A percentile compares a stretch with the other conserved stretches of the same genome.
These are phyloP conservation scores for Chaetomiaceae sp. DNA, from an alignment of 2,329 filamentous ascomycete species.

Conservation along the genomic window DNA sequence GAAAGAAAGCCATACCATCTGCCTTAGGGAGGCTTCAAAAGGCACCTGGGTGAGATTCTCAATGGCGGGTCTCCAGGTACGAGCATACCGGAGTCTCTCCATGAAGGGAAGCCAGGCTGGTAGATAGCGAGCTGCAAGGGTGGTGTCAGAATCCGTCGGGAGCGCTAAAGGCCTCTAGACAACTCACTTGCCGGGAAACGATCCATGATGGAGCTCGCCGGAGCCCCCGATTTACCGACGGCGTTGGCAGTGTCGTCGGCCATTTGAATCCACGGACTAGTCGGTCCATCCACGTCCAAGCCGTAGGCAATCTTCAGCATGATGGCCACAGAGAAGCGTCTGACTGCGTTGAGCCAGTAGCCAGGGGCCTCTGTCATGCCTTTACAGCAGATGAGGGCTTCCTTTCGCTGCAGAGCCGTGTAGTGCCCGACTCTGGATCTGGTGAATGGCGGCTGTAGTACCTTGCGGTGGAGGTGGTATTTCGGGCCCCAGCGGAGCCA, in stretches of 20 bases:
- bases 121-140: conserved; percentile 22
- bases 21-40: conserved; percentile 21
- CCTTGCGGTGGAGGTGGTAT: conserved; percentile 38
- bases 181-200: conserved; percentile 25
- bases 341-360: conserved; percentile 22
- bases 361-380: conserved; percentile 21
- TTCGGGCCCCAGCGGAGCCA: conserved; percentile 38
- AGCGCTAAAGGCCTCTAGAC: background rate
- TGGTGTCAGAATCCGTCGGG: background rate
- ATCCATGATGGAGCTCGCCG: conserved; percentile 28
- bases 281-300: conserved; percentile 23
- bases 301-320: conserved; percentile 27
- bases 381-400: conserved; percentile 24
- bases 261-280: conserved; percentile 24
- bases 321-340: conserved; percentile 25
- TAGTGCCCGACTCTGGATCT: conserved; percentile 29
- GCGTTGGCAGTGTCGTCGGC: conserved; percentile 25
- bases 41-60: conserved; percentile 23
- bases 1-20: conserved; percentile 6
- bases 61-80: conserved; percentile 23
- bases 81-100: conserved; percentile 28
- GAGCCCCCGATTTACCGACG: conserved; percentile 26
- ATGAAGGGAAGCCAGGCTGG: conserved; percentile 28
- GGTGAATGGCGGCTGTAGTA: conserved; percentile 39
- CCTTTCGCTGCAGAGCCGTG: conserved; percentile 18